Evolutionary conservation across 495 filamentous ascomycete species (phyloP), one percentile per base, ranked within the genome.

Genomic region (Recurvomyces mirabilis): DNA sequence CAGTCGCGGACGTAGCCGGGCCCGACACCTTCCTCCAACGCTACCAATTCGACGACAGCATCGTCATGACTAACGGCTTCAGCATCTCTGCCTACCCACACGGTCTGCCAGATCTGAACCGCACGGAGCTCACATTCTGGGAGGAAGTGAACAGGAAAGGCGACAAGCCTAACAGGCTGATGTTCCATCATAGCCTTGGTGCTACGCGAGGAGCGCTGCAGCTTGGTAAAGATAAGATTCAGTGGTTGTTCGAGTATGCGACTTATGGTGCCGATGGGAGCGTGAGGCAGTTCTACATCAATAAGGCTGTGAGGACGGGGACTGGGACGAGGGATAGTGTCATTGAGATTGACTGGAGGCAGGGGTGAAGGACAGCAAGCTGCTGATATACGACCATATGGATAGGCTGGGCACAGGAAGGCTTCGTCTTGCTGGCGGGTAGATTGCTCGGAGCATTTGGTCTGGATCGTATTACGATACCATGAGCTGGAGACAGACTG

Each of bases 271-370:
- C 13, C 2, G 45, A 33, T 41, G 45, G 36, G 20, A 36, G 21
- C 14, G 43, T 47, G 36, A 30, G 45, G 36, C 35, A 40, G 24
- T 47, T 47, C 18, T 47, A 47, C 19, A 25, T 47, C 14, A 40
- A 47, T 13, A 41, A n/a, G 18, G 30, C 22, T 10, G 18, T 14
- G 12, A 31, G 25, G 14, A 37, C 26, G 22, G 30, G 12, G 20
- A 12, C 3, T 5, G 45, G 38, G 11, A 30, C 23, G 7, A 19
- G 14, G 6, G 37, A 47, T 33, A 40, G 38, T 33, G 13, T 47
- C 7, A 41, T 47, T 20, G 39, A 42, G 39, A 17, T 42, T 32
- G 39, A 42, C 23, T 42, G 39, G 39, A n/a, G 14, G 39, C 20
- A 17, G 37, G 21, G 4, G 37, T 40, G 37, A 40, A 20, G 19